Percentiles rank a stretch among this genome's conserved stretches.
These are phyloP conservation scores for Groenewaldozyma sp. DNA, from an alignment of 1,139 yeast species.

Conservation along the genomic window DNA sequence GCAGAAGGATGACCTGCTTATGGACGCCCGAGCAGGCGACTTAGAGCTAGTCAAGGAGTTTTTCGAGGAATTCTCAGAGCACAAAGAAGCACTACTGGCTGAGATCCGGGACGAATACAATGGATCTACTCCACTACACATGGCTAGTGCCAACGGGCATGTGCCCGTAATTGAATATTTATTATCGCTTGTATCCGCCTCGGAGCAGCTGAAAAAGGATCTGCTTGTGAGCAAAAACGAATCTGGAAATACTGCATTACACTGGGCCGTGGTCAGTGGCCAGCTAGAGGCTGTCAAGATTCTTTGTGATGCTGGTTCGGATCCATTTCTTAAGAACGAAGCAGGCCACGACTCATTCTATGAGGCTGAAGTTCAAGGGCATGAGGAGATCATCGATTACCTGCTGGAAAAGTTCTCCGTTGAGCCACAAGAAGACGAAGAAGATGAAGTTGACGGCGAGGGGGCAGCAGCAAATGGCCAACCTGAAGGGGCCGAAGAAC, in stretches of 20 bases:
- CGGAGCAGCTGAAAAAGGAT: conserved; percentile 34
- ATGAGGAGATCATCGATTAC: conserved; percentile 41
- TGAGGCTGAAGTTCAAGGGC: conserved; percentile 71
- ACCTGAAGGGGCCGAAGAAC: conserved; percentile 4
- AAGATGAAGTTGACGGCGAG: conserved; percentile 27
- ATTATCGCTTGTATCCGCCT: conserved; percentile 37
- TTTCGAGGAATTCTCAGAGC: conserved; percentile 33
- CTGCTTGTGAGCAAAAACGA: conserved; percentile 55
- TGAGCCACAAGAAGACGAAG: conserved; percentile 48
- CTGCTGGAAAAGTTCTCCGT: conserved; percentile 63
- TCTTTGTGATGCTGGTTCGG: conserved; percentile 70
- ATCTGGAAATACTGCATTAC: conserved; percentile 86
- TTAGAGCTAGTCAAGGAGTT: conserved; percentile 60
- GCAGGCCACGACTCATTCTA: conserved; percentile 76
- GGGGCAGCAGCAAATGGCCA: conserved; percentile 8
- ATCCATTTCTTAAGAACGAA: conserved; percentile 66
- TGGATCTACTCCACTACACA: conserved; percentile 72
- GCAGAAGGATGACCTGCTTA: conserved; percentile 71
- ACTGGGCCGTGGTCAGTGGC: conserved; percentile 93
- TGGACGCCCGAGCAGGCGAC: conserved; percentile 84
- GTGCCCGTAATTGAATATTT: conserved; percentile 55
- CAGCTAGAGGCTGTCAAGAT: conserved; percentile 61
- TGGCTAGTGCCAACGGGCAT: conserved; percentile 95
- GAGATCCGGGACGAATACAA: conserved; percentile 54
- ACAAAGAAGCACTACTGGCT: conserved; percentile 14